A percentile compares a stretch with the other conserved stretches of the same genome.
Evolutionary conservation across 768 basidiomycete genomes (phyloP).

Genomic region (Boletus sp.): DNA sequence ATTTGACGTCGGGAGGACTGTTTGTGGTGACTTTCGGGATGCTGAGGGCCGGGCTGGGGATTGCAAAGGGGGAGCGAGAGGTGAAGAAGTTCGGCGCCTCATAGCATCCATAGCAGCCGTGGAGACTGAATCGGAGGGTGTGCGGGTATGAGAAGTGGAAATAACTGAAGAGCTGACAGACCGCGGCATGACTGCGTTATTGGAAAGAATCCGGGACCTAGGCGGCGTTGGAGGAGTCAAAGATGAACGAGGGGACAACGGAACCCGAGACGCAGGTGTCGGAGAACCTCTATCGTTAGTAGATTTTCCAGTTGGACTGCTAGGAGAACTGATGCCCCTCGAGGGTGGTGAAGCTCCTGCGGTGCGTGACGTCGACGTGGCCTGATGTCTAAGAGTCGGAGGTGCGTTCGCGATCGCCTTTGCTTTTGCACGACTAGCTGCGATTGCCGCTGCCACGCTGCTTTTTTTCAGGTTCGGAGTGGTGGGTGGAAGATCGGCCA

Average conservation of each 20-base stretch:
- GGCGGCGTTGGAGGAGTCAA: constrained; percentile 46
- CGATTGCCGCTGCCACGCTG: constrained; percentile 83
- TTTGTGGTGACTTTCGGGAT: constrained; percentile 40
- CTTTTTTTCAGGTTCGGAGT: constrained; percentile 70
- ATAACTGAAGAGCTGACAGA: constrained; percentile 40
- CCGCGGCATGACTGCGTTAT: constrained; percentile 37
- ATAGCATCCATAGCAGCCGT: constrained; percentile 26
- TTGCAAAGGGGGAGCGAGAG: constrained; percentile 35
- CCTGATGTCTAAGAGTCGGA: constrained; percentile 77
- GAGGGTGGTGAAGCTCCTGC: constrained; percentile 43
- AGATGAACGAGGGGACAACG: constrained; percentile 48
- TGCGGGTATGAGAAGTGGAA: constrained; percentile 41
- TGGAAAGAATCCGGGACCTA: constrained; percentile 41
- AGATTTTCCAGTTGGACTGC: constrained; percentile 42
- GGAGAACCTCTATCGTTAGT: constrained; percentile 40
- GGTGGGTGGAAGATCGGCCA: constrained; percentile 44
- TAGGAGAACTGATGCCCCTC: constrained; percentile 41
- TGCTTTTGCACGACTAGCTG: constrained; percentile 86
- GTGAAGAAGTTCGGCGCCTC: constrained; percentile 50
- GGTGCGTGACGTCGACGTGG: constrained; percentile 67
- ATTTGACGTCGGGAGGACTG: constrained; percentile 36
- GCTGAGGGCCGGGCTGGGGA: constrained; percentile 34
- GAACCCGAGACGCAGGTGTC: constrained; percentile 39
- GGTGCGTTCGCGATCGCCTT: constrained; percentile 82
- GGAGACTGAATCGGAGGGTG: constrained; percentile 40